These are phyloP conservation scores for Elsinoe arachidis DNA, from an alignment of 2,329 filamentous ascomycete species.

Conservation along the genomic window DNA sequence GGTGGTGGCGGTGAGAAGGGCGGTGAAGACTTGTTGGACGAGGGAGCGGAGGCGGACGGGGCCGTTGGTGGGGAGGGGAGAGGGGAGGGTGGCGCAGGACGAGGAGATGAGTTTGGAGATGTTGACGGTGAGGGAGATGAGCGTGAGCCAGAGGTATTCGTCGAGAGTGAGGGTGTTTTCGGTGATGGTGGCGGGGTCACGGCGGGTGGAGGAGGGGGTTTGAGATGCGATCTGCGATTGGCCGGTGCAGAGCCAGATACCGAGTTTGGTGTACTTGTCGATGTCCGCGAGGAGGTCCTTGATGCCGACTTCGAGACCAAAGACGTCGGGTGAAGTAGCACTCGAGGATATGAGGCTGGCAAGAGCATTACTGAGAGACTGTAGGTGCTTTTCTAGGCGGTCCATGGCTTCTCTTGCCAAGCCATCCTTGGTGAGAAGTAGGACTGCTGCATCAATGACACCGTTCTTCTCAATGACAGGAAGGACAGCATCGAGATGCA, in stretches of 20 bases:
- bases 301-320: conserved; percentile 55
- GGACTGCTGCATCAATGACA: conserved; percentile 84
- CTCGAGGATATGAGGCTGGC: conserved; percentile 61
- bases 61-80: conserved; percentile 73
- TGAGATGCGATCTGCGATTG: conserved; percentile 45
- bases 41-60: conserved; percentile 18
- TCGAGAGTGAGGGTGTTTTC: conserved; percentile 51
- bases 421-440: conserved; percentile 83
- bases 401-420: conserved; percentile 75
- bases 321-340: conserved; percentile 47
- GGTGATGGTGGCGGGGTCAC: conserved; percentile 36
- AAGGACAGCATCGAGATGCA: conserved; percentile 70
- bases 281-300: conserved; percentile 68
- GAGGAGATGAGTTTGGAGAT: conserved; percentile 39
- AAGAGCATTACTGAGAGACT: conserved; percentile 69
- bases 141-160: conserved; percentile 57
- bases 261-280: conserved; percentile 84
- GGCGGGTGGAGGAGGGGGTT: conserved; percentile 29
- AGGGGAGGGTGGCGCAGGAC: conserved; percentile 29
- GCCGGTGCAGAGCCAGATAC: conserved; percentile 89
- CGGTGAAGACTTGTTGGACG: conserved; percentile 17
- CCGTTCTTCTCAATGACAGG: conserved; percentile 83
- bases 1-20: conserved; percentile 15
- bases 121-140: conserved; percentile 54
- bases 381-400: conserved; percentile 71